Evolutionary conservation across 2,329 filamentous ascomycete species (phyloP).

Genomic region (Exophiala calicioides): DNA sequence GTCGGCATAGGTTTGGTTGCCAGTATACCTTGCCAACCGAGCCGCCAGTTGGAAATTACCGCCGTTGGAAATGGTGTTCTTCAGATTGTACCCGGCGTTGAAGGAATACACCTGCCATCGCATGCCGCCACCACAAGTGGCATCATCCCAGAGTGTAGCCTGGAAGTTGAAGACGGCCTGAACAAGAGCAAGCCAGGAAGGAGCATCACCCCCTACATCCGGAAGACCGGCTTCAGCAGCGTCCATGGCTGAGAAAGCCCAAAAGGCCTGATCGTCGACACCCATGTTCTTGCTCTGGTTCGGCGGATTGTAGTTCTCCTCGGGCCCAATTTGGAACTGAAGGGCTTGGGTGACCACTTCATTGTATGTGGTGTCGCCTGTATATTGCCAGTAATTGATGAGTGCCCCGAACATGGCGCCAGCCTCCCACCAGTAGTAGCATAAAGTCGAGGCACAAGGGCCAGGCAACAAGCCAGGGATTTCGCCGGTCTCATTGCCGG

Average conservation of each 20-base stretch:
- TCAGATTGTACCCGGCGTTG: slow-evolving; percentile 54
- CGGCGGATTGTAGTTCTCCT: slow-evolving; percentile 43
- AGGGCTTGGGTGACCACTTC: slow-evolving; percentile 41
- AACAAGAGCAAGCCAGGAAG: slow-evolving; percentile 71
- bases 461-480: slow-evolving; percentile 36
- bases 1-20: slow-evolving; percentile 41
- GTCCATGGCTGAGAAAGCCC: slow-evolving; percentile 41
- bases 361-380: slow-evolving; percentile 44
- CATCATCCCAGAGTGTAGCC: slow-evolving; percentile 65
- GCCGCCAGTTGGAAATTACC: slow-evolving; percentile 54
- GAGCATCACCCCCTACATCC: slow-evolving; percentile 44
- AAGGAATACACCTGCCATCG: slow-evolving; percentile 74
- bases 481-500: slow-evolving; percentile 36
- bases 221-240: slow-evolving; percentile 41
- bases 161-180: slow-evolving; percentile 79
- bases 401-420: slow-evolving; percentile 40
- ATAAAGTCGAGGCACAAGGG: slow-evolving; percentile 29
- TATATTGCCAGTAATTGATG: slow-evolving; percentile 47
- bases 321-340: slow-evolving; percentile 42
- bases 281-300: slow-evolving; percentile 45
- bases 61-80: slow-evolving; percentile 56
- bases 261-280: slow-evolving; percentile 37
- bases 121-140: slow-evolving; percentile 69
- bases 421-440: slow-evolving; percentile 43
- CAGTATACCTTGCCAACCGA: slow-evolving; percentile 41